Evolutionary conservation across 805 yeast species (phyloP).

Genomic region (Scheffersomyces coipomensis): DNA sequence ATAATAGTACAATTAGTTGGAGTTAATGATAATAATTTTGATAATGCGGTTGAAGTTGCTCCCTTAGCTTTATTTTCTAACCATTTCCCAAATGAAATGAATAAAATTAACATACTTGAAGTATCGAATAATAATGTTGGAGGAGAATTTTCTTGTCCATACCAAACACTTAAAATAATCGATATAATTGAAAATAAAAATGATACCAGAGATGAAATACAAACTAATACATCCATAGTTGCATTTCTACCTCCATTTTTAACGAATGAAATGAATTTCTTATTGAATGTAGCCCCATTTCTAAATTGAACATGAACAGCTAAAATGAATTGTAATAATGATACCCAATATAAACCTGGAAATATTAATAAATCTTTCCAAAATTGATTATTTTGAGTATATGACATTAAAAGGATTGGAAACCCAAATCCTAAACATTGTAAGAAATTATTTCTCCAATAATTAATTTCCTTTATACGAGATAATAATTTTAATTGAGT

Average conservation of each 20-base stretch:
- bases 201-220: slow-evolving; percentile 77
- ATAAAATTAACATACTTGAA: slow-evolving; percentile 76
- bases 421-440: slow-evolving; percentile 55
- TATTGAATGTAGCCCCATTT: slow-evolving; percentile 67
- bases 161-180: slow-evolving; percentile 47
- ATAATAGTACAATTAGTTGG: slow-evolving; percentile 75
- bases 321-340: slow-evolving; percentile 56
- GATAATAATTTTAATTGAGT: slow-evolving; percentile 70
- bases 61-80: slow-evolving; percentile 92
- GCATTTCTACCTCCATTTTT: slow-evolving; percentile 57
- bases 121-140: slow-evolving; percentile 86
- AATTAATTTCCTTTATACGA: slow-evolving; percentile 66
- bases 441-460: slow-evolving; percentile 63
- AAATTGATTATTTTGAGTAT: slow-evolving; percentile 39
- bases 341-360: slow-evolving; percentile 65
- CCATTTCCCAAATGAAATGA: slow-evolving; percentile 88
- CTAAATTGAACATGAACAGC: slow-evolving; percentile 61
- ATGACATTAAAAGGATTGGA: slow-evolving; percentile 56
- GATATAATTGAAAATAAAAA: slow-evolving; percentile 71
- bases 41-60: slow-evolving; percentile 84
- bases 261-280: slow-evolving; percentile 62
- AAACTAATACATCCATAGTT: slow-evolving; percentile 91
- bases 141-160: slow-evolving; percentile 37
- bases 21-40: slow-evolving; percentile 73
- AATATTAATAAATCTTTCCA: slow-evolving; percentile 36